Percentiles rank a stretch among this genome's conserved stretches.
phyloP scores from a whole-genome alignment of 306 rosid genomes.

The Acmispon strigosus region DNA sequence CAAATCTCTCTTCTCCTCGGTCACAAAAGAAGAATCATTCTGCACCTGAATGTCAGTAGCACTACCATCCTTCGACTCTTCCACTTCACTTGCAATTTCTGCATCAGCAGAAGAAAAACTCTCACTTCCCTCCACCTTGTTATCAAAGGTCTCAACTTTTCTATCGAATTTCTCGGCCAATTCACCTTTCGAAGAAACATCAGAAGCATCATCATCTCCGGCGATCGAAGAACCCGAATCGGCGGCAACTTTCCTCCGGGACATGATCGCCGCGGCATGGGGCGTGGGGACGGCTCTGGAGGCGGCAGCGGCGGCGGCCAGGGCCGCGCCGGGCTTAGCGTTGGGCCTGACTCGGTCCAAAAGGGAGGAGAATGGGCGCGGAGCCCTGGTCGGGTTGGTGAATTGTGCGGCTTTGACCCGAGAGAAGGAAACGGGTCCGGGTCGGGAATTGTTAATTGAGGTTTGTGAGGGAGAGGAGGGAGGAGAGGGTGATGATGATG shows the following conservation, averaged over 20 bases:
- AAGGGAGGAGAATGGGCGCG: constrained; percentile 61
- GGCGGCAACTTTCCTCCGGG: constrained; percentile 33
- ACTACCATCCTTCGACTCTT: constrained; percentile 17
- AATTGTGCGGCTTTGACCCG: constrained; percentile 35
- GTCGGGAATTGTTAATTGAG: constrained; percentile 7
- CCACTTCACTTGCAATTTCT: constrained; percentile 19
- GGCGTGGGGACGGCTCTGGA: constrained; percentile 80
- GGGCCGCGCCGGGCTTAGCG: constrained; percentile 90
- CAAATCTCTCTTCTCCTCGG: constrained; percentile 30
- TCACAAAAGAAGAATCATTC: constrained; percentile 16
- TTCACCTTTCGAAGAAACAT: constrained; percentile 36
- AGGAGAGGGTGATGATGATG: constrained; percentile 55
- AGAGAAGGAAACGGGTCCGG: constrained; percentile 25
- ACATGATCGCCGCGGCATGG: constrained; percentile 80
- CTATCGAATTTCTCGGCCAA: constrained; percentile 24
- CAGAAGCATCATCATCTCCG: constrained; percentile 26
- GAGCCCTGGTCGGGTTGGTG: constrained; percentile 36
- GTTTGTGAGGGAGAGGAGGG: constrained; percentile 27
- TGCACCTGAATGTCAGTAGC: constrained; percentile 13
- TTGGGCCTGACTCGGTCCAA: constrained; percentile 61
- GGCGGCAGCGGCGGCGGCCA: constrained; percentile 91
- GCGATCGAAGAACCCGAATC: constrained; percentile 38
- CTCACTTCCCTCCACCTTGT: constrained; percentile 10
- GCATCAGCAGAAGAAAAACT: constrained; percentile 19
- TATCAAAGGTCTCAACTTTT: constrained; percentile 22